phyloP scores from a whole-genome alignment of 257 asterid species.

The Nicotiana benthamiana region DNA sequence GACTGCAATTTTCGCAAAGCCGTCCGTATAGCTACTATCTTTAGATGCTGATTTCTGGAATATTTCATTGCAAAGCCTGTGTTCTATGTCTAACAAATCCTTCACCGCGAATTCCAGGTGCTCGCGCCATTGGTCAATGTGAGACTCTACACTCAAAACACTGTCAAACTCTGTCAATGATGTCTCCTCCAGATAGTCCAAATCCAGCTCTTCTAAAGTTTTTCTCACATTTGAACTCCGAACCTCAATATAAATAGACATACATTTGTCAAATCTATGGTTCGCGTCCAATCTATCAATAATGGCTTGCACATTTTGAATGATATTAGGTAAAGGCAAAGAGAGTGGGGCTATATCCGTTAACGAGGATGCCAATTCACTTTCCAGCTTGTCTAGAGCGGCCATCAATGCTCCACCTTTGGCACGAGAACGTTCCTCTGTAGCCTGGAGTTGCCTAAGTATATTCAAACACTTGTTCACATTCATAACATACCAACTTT shows the following conservation, averaged over 20 bases:
- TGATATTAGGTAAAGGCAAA: constrained; percentile 14
- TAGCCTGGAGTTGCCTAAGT: constrained; percentile 36
- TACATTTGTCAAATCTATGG: constrained; percentile 40
- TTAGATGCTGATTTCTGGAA: constrained; percentile 24
- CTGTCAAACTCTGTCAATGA: constrained; percentile 50
- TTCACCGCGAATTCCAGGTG: constrained; percentile 59
- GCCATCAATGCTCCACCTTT: constrained; percentile 34
- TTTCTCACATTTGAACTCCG: constrained; percentile 46
- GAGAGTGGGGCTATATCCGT: constrained; percentile 8
- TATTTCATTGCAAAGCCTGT: constrained; percentile 53
- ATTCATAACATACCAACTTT: constrained; percentile 27
- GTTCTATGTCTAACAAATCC: constrained; percentile 49
- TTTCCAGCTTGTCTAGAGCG: constrained; percentile 47
- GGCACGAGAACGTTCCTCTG: constrained; percentile 22
- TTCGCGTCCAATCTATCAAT: constrained; percentile 38
- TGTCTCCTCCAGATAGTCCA: constrained; percentile 47
- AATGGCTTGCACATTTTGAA: constrained; percentile 44
- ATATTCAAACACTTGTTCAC: constrained; percentile 33
- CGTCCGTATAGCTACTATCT: constrained; percentile 39
- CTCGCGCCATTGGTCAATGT: constrained; percentile 54
- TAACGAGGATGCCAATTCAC: constrained; percentile 19
- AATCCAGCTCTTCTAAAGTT: constrained; percentile 24
- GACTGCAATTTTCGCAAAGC: constrained; percentile 53
- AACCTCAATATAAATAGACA: constrained; percentile 36
- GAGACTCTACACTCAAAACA: constrained; percentile 38